Base-by-base conservation (phyloP, 1,284 basidiomycete species). In the Hymenochaete sp. region DNA sequence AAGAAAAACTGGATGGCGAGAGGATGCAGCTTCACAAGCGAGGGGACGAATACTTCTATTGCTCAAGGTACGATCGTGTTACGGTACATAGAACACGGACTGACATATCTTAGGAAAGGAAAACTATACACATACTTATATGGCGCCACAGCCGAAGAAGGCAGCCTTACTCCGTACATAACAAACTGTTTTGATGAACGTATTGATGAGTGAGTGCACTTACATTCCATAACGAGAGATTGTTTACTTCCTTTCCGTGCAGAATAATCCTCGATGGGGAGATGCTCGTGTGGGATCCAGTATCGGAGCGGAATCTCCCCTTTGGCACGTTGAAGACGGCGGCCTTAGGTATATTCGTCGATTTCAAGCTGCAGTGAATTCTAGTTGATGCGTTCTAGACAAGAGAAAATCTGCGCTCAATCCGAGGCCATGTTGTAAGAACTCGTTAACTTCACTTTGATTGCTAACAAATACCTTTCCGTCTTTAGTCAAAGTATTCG, bases 1-100 rank as follows among this genome's bases (percentile, higher is more conserved):
- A 97, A 59, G 93, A 98, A 66, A 98, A 97, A 61, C 72, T 96
- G 1, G 93, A 98, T 57, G 93, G 93, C 1, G 93, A 98, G 61
- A 70, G 93, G 22, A 92, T 97, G 63, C 93, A 97, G 59, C 57
- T 98, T 41, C 93, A 98, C 58, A 95, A 89, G 62, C 72, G 82
- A 40, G 88, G 85, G 2, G 82, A 86, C 49, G 79, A 89, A 58
- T 97, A 87, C 59, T 88, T 84, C 55, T 97, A 93, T 58, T 93
- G 82, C 57, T 96, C 92, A 7, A 76, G 89, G 89, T 84, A 45
- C 43, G 63, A n/a, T 50, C 25, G 3, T 29, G 44, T 38, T 6
- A 26, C 31, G 6, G 43, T 45, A 46, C 47, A 26, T 28, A 13
- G 13, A 28, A 29, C n/a, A 36, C 19, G 37, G 25, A 11, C n/a